Base-by-base conservation (phyloP, 352 stramenopile genomes). In the Aphanomyces astaci region DNA sequence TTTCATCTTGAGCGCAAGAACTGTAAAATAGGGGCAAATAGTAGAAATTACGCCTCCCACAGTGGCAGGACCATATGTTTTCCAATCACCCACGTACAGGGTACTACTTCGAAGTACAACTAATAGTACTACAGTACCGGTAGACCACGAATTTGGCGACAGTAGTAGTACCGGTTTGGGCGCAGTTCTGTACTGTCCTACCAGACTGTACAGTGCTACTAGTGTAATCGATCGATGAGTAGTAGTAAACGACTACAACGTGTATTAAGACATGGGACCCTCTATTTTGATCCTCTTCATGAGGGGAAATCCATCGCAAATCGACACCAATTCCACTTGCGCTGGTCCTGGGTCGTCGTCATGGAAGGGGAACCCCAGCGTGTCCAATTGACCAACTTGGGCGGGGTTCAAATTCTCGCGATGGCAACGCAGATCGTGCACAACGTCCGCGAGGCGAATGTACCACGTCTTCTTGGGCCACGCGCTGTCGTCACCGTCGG, bases 371-470 rank as follows among this genome's bases (percentile, higher is more conserved):
- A 93, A 91, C 9, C 78, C 85, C 15, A 86, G 60, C 3, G 74
- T 65, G 43, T 93, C 77, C 13, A 93, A 69, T 56, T 89, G 76
- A 22, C 73, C 64, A 24, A 75, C 68, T n/a, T 87, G 63, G 13
- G 73, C 59, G 4, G 66, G 48, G 19, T 77, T 70, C 10, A 93
- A 54, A 7, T 76, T 62, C 27, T 89, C 70, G 17, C 80, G 73
- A 2, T 78, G 80, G 2, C 71, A 77, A 0, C 82, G 81, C 11
- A 84, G 76, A 2, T 84, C 78, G 2, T 74, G 82, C 56, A 90
- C 90, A 80, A 84, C 90, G 46, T 89, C 74, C 1, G 82, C 82
- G 33, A 93, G 75, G n/a, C 70, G 75, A 48, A 93, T 89, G 52
- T 83, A 79, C 24, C 79, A 74, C 10, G 80, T 75, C 22, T 78